A percentile compares a stretch with the other conserved stretches of the same genome.
Evolutionary conservation across 163 green algal genomes (phyloP).

Genomic region (Prototheca cutis): DNA sequence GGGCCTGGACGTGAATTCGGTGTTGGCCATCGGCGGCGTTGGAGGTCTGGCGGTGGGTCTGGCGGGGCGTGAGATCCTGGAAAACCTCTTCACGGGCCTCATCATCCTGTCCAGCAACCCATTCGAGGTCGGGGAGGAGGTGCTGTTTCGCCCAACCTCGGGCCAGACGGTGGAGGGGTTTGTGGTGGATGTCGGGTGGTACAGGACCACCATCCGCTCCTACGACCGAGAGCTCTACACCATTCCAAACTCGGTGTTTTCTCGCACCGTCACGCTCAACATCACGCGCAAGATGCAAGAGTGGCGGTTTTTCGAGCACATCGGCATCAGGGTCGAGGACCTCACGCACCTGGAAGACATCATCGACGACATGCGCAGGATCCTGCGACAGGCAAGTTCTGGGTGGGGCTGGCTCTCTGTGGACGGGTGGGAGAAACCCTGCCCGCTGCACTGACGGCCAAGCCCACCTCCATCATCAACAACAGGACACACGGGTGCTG

Average conservation of each 20-base stretch:
- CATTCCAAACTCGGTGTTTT: constrained; percentile 88
- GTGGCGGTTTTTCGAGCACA: constrained; percentile 80
- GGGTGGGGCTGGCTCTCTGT: neutral
- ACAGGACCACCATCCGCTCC: constrained; percentile 71
- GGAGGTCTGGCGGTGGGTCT: constrained; percentile 86
- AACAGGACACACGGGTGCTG: constrained; percentile 59
- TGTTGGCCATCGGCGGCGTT: constrained; percentile 87
- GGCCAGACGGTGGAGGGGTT: constrained; percentile 77
- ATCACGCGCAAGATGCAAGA: constrained; percentile 77
- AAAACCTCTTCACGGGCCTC: constrained; percentile 90
- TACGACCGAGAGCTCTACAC: constrained; percentile 84
- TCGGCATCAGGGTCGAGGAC: constrained; percentile 69
- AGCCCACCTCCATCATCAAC: neutral
- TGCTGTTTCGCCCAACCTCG: constrained; percentile 58
- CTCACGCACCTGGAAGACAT: constrained; percentile 52
- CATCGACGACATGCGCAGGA: constrained; percentile 77
- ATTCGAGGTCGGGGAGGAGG: constrained; percentile 84
- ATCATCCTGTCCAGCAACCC: constrained; percentile 77
- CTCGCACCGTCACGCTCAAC: constrained; percentile 84
- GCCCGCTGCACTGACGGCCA: neutral
- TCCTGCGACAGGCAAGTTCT: constrained; percentile 50
- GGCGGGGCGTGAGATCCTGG: constrained; percentile 81
- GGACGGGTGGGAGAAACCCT: neutral
- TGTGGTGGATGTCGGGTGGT: constrained; percentile 88
- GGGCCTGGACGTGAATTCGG: constrained; percentile 68